These are phyloP conservation scores for Mercurialis annua DNA, from an alignment of 345 rosid genomes.

Conservation along the genomic window DNA sequence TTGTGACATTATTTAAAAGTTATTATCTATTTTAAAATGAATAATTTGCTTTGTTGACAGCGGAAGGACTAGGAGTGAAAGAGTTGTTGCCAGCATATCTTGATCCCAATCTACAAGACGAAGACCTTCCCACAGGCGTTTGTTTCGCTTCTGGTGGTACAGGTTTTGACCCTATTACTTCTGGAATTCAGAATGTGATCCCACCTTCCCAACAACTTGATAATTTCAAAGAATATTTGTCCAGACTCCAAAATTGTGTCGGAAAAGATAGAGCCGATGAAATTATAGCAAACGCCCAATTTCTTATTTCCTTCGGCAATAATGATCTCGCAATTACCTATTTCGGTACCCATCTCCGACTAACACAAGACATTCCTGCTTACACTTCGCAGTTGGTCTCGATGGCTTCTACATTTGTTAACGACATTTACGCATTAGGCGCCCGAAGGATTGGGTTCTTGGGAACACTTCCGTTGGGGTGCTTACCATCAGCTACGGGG, in stretches of 20 bases:
- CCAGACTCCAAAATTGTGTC: conserved; percentile 10
- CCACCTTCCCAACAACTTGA: conserved; percentile 11
- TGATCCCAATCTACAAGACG: conserved; percentile 39
- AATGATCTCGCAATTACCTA: conserved; percentile 23
- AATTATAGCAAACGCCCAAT: conserved; percentile 4
- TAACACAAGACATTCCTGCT: background rate
- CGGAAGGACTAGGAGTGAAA: conserved; percentile 47
- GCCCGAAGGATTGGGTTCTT: conserved; percentile 18
- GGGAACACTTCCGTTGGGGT: conserved; percentile 23
- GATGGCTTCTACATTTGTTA: conserved; percentile 11
- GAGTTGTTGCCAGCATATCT: conserved; percentile 52
- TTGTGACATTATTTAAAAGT: background rate
- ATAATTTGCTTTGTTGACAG: conserved; percentile 21
- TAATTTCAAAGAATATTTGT: conserved; percentile 13
- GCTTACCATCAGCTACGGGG: conserved; percentile 10
- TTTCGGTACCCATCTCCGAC: background rate
- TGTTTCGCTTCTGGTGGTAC: conserved; percentile 3
- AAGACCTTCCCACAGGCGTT: conserved; percentile 65
- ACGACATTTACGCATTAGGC: conserved; percentile 25
- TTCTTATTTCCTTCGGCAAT: conserved; percentile 18
- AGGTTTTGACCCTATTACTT: background rate
- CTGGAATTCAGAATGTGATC: background rate
- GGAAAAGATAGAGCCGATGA: conserved; percentile 14
- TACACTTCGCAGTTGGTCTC: conserved; percentile 12
- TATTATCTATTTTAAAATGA: background rate